phyloP scores from a whole-genome alignment of 208 protist genomes.

The Acanthamoeba pearcei region DNA sequence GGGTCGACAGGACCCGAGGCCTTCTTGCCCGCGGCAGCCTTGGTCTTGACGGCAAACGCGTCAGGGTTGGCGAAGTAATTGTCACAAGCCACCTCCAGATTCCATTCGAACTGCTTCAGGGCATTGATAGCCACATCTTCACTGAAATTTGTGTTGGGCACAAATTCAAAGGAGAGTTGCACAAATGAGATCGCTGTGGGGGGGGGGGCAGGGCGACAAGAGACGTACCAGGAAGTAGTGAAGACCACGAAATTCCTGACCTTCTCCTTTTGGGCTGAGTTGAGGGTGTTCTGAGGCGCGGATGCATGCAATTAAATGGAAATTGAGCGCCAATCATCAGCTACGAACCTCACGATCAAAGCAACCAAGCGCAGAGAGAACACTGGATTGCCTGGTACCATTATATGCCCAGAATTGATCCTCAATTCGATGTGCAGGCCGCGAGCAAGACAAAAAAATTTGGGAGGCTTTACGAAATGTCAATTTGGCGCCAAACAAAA shows the following conservation, averaged over 20 bases:
- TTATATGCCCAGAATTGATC: too few relatives aligned
- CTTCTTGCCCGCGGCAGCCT: slow-evolving; percentile 5
- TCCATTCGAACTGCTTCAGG: slow-evolving; percentile 49
- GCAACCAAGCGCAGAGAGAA: too few relatives aligned
- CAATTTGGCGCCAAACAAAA: too few relatives aligned
- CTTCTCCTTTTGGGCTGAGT: slow-evolving; percentile 47
- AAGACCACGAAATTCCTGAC: slow-evolving; percentile 70
- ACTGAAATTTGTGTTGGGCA: background rate
- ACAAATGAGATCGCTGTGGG: too few relatives aligned
- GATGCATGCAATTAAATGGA: background rate
- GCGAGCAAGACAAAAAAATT: too few relatives aligned
- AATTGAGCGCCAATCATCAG: background rate
- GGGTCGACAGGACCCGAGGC: background rate
- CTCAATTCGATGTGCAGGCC: too few relatives aligned
- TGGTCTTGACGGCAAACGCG: background rate
- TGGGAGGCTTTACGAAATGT: too few relatives aligned
- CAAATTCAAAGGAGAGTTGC: background rate
- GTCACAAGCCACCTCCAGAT: slow-evolving; percentile 67
- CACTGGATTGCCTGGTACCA: too few relatives aligned
- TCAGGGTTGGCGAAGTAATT: slow-evolving; percentile 62
- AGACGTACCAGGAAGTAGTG: background rate
- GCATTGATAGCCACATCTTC: slow-evolving; percentile 3
- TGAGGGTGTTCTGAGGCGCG: slow-evolving; percentile 12
- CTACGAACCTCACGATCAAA: too few relatives aligned
- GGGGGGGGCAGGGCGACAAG: background rate